Evolutionary conservation across 2,329 filamentous ascomycete species (phyloP), one percentile per base, ranked within the genome.

Genomic region (Ceratocystis destructans): DNA sequence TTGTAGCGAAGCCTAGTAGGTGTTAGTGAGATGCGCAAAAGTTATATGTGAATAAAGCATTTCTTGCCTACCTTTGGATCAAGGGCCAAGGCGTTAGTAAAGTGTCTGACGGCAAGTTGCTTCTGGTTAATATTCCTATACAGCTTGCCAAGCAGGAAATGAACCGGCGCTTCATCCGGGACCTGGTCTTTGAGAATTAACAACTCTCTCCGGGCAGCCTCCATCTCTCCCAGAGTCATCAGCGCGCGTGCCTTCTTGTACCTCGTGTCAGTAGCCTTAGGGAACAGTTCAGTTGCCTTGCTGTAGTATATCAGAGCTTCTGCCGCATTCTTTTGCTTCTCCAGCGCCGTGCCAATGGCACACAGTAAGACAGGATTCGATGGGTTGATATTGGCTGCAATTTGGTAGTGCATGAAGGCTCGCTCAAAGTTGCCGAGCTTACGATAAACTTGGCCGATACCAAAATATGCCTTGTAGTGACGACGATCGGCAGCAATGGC

Each of bases 381-480:
- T 1, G 93, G 91, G 72, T 99, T 97, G 76, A 99, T 96, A 53
- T 82, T 80, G 12, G 90, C 87, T 1, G 94, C 94, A 22, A 90
- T 88, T 68, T 90, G 85, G 79, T 95, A 99, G 77, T 99, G 93
- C 67, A 87, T 86, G 72, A 95, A 89, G 1, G 94, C 93, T 74
- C 94, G 90, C 69, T 96, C 90, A 71, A 90, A 92, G 74, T 90
- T 92, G 72, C 91, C 92, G 71, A 95, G 83, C 73, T 92, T 93
- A 75, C 96, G 90, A 72, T 93, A 94, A 1, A 96, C 91, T 68
- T 83, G 81, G 37, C 85, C 86, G 66, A 88, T 85, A 70, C 94
- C 94, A 74, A 97, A 99, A 83, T 95, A 97, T n/a, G 93, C 94
- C 73, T 96, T 96, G 78, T 97, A 99, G 74, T 96, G 93, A 22